Evolutionary conservation across 139 green algal species (phyloP).

Genomic region (Auxenochlorella pyrenoidosa): DNA sequence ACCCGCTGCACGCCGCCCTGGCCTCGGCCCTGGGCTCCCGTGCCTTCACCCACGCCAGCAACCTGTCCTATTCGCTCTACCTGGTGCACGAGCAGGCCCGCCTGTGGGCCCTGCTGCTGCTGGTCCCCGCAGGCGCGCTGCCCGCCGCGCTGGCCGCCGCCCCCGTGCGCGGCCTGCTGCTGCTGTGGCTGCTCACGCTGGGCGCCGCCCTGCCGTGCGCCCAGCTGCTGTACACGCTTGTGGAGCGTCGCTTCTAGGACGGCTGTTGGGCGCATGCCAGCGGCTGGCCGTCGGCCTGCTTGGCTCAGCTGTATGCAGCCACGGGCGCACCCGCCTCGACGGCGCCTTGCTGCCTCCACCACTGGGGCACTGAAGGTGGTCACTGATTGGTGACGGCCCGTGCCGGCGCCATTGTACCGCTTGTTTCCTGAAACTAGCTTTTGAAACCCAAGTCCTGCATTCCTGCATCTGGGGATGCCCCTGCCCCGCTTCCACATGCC

Average conservation of each 20-base stretch:
- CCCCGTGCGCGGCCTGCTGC: background rate
- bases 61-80: constrained; percentile 8
- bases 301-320: too few relatives aligned
- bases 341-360: too few relatives aligned
- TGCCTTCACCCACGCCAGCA: background rate
- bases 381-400: too few relatives aligned
- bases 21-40: background rate
- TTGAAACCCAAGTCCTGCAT: too few relatives aligned
- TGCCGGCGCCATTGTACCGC: too few relatives aligned
- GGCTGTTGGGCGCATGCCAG: too few relatives aligned
- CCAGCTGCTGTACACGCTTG: background rate
- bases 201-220: background rate
- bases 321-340: too few relatives aligned
- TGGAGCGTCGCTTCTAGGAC: background rate
- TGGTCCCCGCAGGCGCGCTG: background rate
- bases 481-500: too few relatives aligned
- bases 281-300: too few relatives aligned
- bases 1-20: background rate
- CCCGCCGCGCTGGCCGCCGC: background rate
- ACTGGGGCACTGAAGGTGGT: too few relatives aligned
- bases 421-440: too few relatives aligned
- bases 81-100: constrained; percentile 3
- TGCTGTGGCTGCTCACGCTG: background rate
- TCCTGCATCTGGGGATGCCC: too few relatives aligned
- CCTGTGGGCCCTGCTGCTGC: background rate